phyloP scores from a whole-genome alignment of 1,284 basidiomycete genomes.

The Entoloma clypeatum region DNA sequence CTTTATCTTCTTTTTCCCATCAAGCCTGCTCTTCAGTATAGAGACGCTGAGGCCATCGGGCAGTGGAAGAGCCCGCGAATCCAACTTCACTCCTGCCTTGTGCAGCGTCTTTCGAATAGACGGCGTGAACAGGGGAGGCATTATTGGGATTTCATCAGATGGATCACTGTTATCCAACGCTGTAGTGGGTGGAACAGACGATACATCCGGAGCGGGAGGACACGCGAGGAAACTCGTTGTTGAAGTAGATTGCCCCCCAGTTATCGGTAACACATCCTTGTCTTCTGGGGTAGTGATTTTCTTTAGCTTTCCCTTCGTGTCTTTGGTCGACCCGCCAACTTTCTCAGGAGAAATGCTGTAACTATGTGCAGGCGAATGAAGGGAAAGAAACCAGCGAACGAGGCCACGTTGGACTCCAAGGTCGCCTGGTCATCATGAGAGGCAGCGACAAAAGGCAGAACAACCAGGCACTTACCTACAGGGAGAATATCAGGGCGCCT shows the following conservation, averaged over 20 bases:
- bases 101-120: constrained; percentile 56
- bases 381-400: constrained; percentile 68
- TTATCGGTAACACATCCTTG: constrained; percentile 17
- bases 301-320: constrained; percentile 27
- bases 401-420: constrained; percentile 80
- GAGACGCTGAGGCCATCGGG: constrained; percentile 61
- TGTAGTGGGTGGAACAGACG: constrained; percentile 25
- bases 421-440: constrained; percentile 50
- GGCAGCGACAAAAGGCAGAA: background rate
- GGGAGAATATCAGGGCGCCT: constrained; percentile 81
- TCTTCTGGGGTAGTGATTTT: constrained; percentile 17
- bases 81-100: constrained; percentile 25
- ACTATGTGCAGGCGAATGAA: constrained; percentile 51
- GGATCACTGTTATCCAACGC: constrained; percentile 16
- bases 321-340: constrained; percentile 32
- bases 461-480: constrained; percentile 45
- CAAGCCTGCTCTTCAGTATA: constrained; percentile 60
- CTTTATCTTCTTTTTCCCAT: constrained; percentile 84
- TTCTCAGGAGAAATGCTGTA: constrained; percentile 56
- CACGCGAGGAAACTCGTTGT: background rate
- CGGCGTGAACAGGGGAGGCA: constrained; percentile 65
- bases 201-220: constrained; percentile 16
- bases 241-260: constrained; percentile 15
- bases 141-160: constrained; percentile 27
- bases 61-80: constrained; percentile 37